These are phyloP conservation scores for Phallus indusiatus DNA, from an alignment of 768 basidiomycete species.

Conservation along the genomic window DNA sequence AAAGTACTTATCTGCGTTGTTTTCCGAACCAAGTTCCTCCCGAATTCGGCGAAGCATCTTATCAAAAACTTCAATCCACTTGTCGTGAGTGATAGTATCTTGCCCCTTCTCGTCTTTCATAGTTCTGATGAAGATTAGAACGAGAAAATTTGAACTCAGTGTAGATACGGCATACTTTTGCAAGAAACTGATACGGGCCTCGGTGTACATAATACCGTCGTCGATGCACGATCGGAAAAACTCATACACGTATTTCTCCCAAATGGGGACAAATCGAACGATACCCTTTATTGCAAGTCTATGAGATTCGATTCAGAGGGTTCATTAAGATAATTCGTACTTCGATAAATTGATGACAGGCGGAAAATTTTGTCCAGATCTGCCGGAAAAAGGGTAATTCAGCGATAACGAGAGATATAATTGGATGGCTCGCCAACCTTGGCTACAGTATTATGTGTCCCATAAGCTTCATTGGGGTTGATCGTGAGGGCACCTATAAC, in stretches of 20 bases:
- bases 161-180: slow-evolving; percentile 34
- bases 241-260: slow-evolving; percentile 46
- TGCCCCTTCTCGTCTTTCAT: slow-evolving; percentile 51
- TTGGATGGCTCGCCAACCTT: slow-evolving; percentile 35
- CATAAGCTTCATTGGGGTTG: slow-evolving; percentile 61
- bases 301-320: slow-evolving; percentile 23
- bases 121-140: slow-evolving; percentile 26
- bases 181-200: slow-evolving; percentile 58
- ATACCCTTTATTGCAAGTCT: slow-evolving; percentile 24
- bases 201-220: slow-evolving; percentile 66
- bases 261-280: slow-evolving; percentile 47
- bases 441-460: slow-evolving; percentile 57
- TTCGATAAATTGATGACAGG: slow-evolving; percentile 22
- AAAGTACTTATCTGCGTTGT: slow-evolving; percentile 51
- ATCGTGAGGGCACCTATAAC: slow-evolving; percentile 51
- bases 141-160: background rate
- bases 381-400: background rate
- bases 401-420: background rate
- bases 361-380: slow-evolving; percentile 69
- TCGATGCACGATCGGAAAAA: slow-evolving; percentile 54
- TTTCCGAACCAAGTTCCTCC: slow-evolving; percentile 38
- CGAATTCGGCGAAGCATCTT: slow-evolving; percentile 44
- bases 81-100: slow-evolving; percentile 47
- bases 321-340: background rate
- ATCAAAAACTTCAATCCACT: slow-evolving; percentile 48